phyloP scores from a whole-genome alignment of 116 monocot genomes.

The Phalaenopsis hybrid region DNA sequence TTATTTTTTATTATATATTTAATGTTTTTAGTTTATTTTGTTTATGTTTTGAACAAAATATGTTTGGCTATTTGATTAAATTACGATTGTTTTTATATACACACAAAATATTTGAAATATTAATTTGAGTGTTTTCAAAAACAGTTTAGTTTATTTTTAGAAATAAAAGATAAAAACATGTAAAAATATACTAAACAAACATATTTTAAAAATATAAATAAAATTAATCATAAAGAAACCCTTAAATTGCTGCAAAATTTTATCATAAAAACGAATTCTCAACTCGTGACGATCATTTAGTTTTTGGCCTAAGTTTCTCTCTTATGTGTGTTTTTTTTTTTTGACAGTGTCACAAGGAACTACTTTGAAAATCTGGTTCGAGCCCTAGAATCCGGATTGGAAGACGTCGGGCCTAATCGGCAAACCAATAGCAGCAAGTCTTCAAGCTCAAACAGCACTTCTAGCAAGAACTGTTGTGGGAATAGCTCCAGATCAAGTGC shows the following conservation, averaged over 20 bases:
- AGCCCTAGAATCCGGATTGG: slow-evolving; percentile 45
- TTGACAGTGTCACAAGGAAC: slow-evolving; percentile 44
- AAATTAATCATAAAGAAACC: too few relatives aligned
- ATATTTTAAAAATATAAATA: too few relatives aligned
- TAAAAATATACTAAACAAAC: too few relatives aligned
- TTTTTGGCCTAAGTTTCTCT: neutral
- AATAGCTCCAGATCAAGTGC: slow-evolving; percentile 20
- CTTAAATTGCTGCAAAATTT: neutral
- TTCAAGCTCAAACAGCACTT: slow-evolving; percentile 20
- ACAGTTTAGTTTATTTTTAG: too few relatives aligned
- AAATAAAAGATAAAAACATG: too few relatives aligned
- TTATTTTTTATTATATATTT: too few relatives aligned
- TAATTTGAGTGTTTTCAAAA: too few relatives aligned
- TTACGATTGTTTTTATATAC: too few relatives aligned
- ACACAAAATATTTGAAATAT: too few relatives aligned
- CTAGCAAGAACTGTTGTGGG: slow-evolving; percentile 23
- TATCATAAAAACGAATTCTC: neutral
- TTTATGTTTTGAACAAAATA: too few relatives aligned
- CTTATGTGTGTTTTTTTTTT: neutral
- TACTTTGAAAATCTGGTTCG: slow-evolving; percentile 56
- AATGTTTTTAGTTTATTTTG: too few relatives aligned
- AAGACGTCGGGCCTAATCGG: slow-evolving; percentile 34
- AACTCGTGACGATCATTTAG: neutral
- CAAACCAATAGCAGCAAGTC: slow-evolving; percentile 30
- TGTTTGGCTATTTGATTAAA: too few relatives aligned